These are phyloP conservation scores for Agaricales sp. DNA, from an alignment of 1,284 basidiomycete species.

Conservation along the genomic window DNA sequence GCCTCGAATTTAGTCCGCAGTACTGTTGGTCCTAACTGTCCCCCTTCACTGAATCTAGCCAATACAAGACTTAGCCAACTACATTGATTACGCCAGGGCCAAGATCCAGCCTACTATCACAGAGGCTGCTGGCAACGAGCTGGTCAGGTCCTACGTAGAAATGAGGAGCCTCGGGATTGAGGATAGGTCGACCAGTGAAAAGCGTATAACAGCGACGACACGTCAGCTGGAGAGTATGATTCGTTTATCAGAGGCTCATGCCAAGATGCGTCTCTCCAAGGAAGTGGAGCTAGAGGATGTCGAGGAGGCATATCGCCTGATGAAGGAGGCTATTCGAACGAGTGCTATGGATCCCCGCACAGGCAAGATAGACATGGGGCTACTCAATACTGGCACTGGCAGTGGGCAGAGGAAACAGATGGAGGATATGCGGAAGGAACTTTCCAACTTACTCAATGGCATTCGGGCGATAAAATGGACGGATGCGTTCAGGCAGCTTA, in stretches of 20 bases:
- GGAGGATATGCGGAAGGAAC: slow-evolving; percentile 77
- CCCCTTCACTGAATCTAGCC: slow-evolving; percentile 56
- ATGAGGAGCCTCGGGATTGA: slow-evolving; percentile 91
- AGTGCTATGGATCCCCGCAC: slow-evolving; percentile 92
- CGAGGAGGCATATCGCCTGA: slow-evolving; percentile 83
- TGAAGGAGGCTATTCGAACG: slow-evolving; percentile 92
- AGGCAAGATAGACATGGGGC: slow-evolving; percentile 92
- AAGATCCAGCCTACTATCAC: slow-evolving; percentile 86
- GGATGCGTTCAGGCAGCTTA: slow-evolving; percentile 66
- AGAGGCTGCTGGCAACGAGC: slow-evolving; percentile 76
- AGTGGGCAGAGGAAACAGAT: slow-evolving; percentile 73
- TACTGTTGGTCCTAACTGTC: background rate
- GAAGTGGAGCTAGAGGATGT: slow-evolving; percentile 85
- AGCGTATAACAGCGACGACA: slow-evolving; percentile 96
- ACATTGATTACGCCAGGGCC: slow-evolving; percentile 90
- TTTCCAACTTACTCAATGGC: slow-evolving; percentile 57
- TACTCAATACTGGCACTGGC: slow-evolving; percentile 91
- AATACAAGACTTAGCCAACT: slow-evolving; percentile 83
- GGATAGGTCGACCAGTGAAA: slow-evolving; percentile 69
- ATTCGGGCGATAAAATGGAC: slow-evolving; percentile 66
- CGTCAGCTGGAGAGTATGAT: slow-evolving; percentile 97
- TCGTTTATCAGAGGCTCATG: slow-evolving; percentile 94
- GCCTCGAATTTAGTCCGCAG: slow-evolving; percentile 22
- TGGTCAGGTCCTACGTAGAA: slow-evolving; percentile 86
- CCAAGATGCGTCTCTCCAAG: slow-evolving; percentile 86